Conservation (phyloP, 805 yeast genomes). For the Wickerhamomyces kurtzmanii region DNA sequence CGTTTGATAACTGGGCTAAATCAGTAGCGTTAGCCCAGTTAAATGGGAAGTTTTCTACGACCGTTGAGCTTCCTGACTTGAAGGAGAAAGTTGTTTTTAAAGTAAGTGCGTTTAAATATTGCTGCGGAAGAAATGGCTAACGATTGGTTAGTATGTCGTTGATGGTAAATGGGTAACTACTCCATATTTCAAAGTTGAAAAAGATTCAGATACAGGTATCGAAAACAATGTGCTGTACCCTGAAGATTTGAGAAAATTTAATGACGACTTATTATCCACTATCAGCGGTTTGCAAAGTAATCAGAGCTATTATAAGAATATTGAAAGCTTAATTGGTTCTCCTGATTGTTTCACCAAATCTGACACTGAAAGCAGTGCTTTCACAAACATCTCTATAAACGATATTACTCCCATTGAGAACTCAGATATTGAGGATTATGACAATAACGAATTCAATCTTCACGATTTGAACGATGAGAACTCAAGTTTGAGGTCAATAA, state of each 20-base stretch:
- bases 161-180: slow-evolving; percentile 47
- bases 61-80: slow-evolving; percentile 32
- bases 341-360: slow-evolving; percentile 9
- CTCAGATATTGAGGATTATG: slow-evolving; percentile 1
- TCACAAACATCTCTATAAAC: slow-evolving; percentile 12
- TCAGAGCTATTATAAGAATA: no score
- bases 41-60: slow-evolving; percentile 31
- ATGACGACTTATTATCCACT: neutral
- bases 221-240: slow-evolving; percentile 40
- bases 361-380: slow-evolving; percentile 13
- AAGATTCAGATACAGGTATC: slow-evolving; percentile 31
- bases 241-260: slow-evolving; percentile 12
- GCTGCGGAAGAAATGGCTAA: neutral
- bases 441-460: neutral
- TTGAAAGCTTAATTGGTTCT: no score
- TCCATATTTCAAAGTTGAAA: slow-evolving; percentile 24
- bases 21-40: slow-evolving; percentile 31
- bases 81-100: slow-evolving; percentile 35
- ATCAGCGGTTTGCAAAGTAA: no score
- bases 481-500: slow-evolving; percentile 3
- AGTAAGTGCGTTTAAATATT: slow-evolving; percentile 3
- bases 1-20: slow-evolving; percentile 47
- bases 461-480: neutral
- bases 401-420: slow-evolving; percentile 9
- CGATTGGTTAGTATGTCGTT: slow-evolving; percentile 31